Conservation (phyloP, 345 rosid genomes). For the Lepidium didymum region DNA sequence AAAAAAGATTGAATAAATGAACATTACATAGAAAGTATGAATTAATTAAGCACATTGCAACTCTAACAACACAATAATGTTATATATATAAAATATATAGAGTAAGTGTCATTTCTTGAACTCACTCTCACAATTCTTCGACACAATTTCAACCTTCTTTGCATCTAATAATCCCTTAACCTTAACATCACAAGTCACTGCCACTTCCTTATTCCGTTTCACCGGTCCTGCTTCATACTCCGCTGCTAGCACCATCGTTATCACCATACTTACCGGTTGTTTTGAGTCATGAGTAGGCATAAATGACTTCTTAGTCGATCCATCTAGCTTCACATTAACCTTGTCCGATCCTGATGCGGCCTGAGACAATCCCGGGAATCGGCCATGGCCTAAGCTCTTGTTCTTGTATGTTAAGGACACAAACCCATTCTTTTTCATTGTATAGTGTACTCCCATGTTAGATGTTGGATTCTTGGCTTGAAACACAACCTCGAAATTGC, state of each 20-base stretch:
- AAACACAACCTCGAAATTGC: conserved; percentile 15
- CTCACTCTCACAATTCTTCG: conserved; percentile 40
- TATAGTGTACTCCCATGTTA: conserved; percentile 28
- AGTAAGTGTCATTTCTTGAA: conserved; percentile 24
- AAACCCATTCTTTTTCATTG: conserved; percentile 1
- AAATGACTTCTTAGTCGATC: conserved; percentile 2
- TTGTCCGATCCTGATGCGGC: conserved; percentile 5
- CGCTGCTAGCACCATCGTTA: conserved; percentile 24
- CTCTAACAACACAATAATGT: conserved; percentile 21
- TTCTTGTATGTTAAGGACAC: conserved; percentile 30
- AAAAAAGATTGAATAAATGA: conserved; percentile 5
- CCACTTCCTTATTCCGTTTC: conserved; percentile 26
- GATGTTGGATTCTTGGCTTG: conserved; percentile 35
- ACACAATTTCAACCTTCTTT: conserved; percentile 32
- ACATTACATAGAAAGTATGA: conserved; percentile 10
- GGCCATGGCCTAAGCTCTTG: conserved; percentile 34
- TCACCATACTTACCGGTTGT: conserved; percentile 11
- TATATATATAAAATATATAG: not conserved
- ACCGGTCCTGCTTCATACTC: conserved; percentile 23
- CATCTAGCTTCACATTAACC: conserved; percentile 8
- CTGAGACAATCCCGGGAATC: conserved; percentile 29
- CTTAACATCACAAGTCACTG: conserved; percentile 43
- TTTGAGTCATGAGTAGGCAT: conserved; percentile 23
- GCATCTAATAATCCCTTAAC: conserved; percentile 33
- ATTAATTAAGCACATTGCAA: conserved; percentile 10